Evolutionary conservation across 768 basidiomycete species (phyloP).

Genomic region (Mycena floridula): DNA sequence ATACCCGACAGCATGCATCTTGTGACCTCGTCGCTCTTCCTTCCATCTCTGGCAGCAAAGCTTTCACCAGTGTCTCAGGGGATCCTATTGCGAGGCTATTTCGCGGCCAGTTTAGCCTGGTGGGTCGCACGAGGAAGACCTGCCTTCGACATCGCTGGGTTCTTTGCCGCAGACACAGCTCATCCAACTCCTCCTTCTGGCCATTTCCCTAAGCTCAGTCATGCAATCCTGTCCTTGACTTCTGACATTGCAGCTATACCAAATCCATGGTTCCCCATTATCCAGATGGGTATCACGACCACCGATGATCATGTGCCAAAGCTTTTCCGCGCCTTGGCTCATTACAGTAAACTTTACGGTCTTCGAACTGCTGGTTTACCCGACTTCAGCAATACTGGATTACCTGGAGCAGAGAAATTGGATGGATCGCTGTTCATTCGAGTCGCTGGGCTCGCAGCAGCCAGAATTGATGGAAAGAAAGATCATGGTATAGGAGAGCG

Average conservation of each 20-base stretch:
- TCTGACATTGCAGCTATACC: slow-evolving; percentile 17
- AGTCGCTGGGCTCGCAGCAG: slow-evolving; percentile 34
- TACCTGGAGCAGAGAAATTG: slow-evolving; percentile 42
- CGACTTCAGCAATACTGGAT: slow-evolving; percentile 26
- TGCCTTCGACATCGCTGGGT: slow-evolving; percentile 19
- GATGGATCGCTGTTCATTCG: slow-evolving; percentile 67
- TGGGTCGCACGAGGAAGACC: slow-evolving; percentile 30
- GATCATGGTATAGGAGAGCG: too few species aligned
- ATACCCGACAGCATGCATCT: slow-evolving; percentile 39
- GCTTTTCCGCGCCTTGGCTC: slow-evolving; percentile 42
- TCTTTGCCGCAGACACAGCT: slow-evolving; percentile 16
- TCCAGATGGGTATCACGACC: slow-evolving; percentile 33
- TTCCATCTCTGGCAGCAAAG: slow-evolving; percentile 26
- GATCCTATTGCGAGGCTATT: slow-evolving; percentile 28
- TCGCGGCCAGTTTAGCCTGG: slow-evolving; percentile 10
- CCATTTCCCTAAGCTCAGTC: slow-evolving; percentile 10
- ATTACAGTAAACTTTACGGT: slow-evolving; percentile 41
- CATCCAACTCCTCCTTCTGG: slow-evolving; percentile 6
- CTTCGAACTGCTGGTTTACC: slow-evolving; percentile 18
- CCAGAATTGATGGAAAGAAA: too few species aligned
- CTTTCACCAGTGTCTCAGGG: slow-evolving; percentile 22
- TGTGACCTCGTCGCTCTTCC: slow-evolving; percentile 41
- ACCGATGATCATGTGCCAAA: slow-evolving; percentile 54
- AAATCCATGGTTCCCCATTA: slow-evolving; percentile 33
- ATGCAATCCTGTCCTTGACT: slow-evolving; percentile 7